Evolutionary conservation across 805 yeast species (phyloP).

Genomic region (Cyberlindnera petersonii): DNA sequence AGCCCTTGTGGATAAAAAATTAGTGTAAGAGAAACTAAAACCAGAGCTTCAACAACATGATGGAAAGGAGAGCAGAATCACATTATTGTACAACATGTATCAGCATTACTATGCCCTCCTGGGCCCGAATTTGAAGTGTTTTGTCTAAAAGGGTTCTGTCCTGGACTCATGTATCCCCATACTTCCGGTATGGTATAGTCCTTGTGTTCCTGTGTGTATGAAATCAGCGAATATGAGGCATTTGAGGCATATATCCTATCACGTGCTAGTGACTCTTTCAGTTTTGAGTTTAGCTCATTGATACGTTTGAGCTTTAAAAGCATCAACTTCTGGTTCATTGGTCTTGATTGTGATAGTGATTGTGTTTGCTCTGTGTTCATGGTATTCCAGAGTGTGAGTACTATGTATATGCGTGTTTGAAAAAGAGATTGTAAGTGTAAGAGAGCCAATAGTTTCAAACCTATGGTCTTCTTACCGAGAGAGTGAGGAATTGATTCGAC

Average conservation of each 20-base stretch:
- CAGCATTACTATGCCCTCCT: constrained; percentile 1
- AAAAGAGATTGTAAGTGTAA: too few species aligned
- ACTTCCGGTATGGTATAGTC: constrained; percentile 38
- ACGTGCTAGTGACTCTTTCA: constrained; percentile 47
- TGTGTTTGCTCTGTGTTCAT: not conserved
- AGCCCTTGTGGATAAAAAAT: too few species aligned
- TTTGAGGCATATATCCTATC: constrained; percentile 64
- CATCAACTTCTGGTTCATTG: constrained; percentile 37
- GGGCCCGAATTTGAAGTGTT: constrained; percentile 6
- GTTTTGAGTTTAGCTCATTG: constrained; percentile 49
- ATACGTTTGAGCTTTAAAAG: constrained; percentile 58
- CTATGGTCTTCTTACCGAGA: too few species aligned
- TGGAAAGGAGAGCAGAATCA: too few species aligned
- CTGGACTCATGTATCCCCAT: constrained; percentile 37
- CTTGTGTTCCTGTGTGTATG: constrained; percentile 32
- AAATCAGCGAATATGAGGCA: constrained; percentile 47
- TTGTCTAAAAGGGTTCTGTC: constrained; percentile 36
- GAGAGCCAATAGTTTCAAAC: too few species aligned
- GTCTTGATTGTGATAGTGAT: constrained; percentile 1
- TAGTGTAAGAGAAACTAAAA: too few species aligned
- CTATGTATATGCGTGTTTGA: too few species aligned
- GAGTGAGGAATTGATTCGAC: too few species aligned
- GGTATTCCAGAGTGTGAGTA: not conserved
- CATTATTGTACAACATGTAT: constrained; percentile 36
- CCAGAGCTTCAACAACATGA: too few species aligned